Base-by-base conservation (phyloP, 306 rosid species). In the Quercus mongolica region DNA sequence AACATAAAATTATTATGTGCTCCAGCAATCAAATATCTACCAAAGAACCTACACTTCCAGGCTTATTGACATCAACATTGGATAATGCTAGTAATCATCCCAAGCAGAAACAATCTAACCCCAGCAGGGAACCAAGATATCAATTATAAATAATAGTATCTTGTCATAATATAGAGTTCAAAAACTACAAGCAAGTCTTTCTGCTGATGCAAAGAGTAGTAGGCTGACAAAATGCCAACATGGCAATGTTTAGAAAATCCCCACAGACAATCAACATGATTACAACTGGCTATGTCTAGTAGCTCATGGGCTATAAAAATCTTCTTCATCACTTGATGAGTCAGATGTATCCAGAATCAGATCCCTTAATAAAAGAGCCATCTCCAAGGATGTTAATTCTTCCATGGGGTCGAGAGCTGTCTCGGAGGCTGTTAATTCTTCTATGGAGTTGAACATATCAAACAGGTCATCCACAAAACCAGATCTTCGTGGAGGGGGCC, bases 281-380 rank as follows among this genome's bases (percentile, higher is more conserved):
- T 69, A 84, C 73, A 77, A 55, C 49, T n/a, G 35, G 74, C 71
- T 76, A 68, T 57, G 7, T 61, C 76, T 56, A 84, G 73, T 63
- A 76, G 75, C 69, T 55, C 71, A 70, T 31, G 52, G 80, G 72
- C 84, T 81, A 76, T 31, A 64, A 69, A 74, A 71, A 81, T 56
- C 71, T 33, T 83, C 87, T 52, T 81, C 89, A 71, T 85, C 88
- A 79, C 84, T 85, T 38, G 89, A 79, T 20, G 70, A 85, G 76
- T 83, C 85, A 71, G 73, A 75, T 28, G 77, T 52, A 67, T 76
- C 76, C 65, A 41, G 30, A 76, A 77, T 86, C 87, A 85, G 71
- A 74, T 74, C 81, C 80, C 72, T 76, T 56, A 79, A 55, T 28
- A 85, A 28, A 33, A 76, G 78, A 49, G 74, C 82, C 80, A 76